A percentile compares a stretch with the other conserved stretches of the same genome.
phyloP scores from a whole-genome alignment of 306 rosid species.

The Alnus rubra region DNA sequence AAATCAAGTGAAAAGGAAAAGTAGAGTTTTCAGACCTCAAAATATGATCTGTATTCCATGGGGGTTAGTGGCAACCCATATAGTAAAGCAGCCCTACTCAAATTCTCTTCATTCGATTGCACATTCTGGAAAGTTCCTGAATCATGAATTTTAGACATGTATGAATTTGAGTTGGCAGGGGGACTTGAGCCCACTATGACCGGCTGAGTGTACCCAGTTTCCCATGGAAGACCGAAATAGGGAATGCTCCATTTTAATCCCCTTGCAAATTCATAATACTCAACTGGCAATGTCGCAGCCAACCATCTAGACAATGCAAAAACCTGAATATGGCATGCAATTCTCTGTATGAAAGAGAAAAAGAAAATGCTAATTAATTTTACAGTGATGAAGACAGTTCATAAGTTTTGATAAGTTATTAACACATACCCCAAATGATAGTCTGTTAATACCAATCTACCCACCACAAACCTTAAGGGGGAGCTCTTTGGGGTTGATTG shows the following conservation, averaged over 20 bases:
- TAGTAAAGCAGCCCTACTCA: slow-evolving; percentile 40
- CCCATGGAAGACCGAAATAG: slow-evolving; percentile 77
- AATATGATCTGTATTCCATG: slow-evolving; percentile 69
- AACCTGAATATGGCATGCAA: slow-evolving; percentile 77
- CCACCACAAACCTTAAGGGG: background rate
- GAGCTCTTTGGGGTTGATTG: background rate
- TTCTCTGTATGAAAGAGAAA: slow-evolving; percentile 67
- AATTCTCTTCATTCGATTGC: slow-evolving; percentile 37
- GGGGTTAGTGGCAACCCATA: slow-evolving; percentile 79
- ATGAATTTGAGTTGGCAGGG: slow-evolving; percentile 39
- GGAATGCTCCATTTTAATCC: slow-evolving; percentile 84
- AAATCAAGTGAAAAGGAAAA: slow-evolving; percentile 11
- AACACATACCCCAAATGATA: background rate
- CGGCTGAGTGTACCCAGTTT: slow-evolving; percentile 36
- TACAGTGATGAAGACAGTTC: background rate
- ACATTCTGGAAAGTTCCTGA: slow-evolving; percentile 32
- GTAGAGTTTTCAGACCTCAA: slow-evolving; percentile 56
- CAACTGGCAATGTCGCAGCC: slow-evolving; percentile 68
- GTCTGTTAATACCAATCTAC: background rate
- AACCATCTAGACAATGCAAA: slow-evolving; percentile 85
- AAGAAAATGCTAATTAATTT: background rate
- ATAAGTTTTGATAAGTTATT: background rate
- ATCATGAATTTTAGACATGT: slow-evolving; percentile 32
- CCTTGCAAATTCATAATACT: slow-evolving; percentile 70
- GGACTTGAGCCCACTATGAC: slow-evolving; percentile 51